Base-by-base conservation (phyloP, 2,329 filamentous ascomycete genomes). In the Claviceps sp. region DNA sequence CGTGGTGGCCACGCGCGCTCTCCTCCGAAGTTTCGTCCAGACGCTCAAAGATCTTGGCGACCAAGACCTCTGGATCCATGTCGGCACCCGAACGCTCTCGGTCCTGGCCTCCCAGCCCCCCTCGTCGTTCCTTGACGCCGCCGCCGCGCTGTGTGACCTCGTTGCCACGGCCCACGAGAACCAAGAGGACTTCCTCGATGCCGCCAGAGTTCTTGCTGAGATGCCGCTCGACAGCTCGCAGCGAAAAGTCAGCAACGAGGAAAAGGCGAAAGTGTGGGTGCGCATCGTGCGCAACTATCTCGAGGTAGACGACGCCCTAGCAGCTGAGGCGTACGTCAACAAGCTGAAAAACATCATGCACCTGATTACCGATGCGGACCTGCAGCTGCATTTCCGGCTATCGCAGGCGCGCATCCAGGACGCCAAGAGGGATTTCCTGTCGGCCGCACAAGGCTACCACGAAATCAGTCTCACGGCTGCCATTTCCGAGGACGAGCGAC, bases 371-470 rank as follows among this genome's bases (percentile, higher is more conserved):
- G 82, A 95, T 65, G 78, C 82, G 41, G 79, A 85, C 55, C 75
- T 91, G 47, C 82, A 82, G 59, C 74, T 97, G 49, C 84, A 91
- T 68, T 98, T 97, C 71, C 82, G 88, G 61, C 82, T 97, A 56
- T 91, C 85, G 8, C 89, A 95, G 68, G 93, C 93, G 5, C 85
- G 91, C 55, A 95, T 98, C 68, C 81, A 89, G 59, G 93, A 98
- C 70, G 85, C 90, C 19, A 87, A 93, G 64, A 81, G 91, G 44
- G 82, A 86, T 62, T 98, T 98, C 72, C 74, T 97, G 24, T 83
- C 91, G 53, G 93, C 93, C 19, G 86, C 87, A 49, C 81, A 86
- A 59, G 85, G 87, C 54, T 98, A 98, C 73, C 87, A 95, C 66
- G 83, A 84, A 55, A 85, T 97, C 61, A 90, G 85, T 70, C 79